phyloP scores from a whole-genome alignment of 176 grass and related monocot species.

The Poa annua region DNA sequence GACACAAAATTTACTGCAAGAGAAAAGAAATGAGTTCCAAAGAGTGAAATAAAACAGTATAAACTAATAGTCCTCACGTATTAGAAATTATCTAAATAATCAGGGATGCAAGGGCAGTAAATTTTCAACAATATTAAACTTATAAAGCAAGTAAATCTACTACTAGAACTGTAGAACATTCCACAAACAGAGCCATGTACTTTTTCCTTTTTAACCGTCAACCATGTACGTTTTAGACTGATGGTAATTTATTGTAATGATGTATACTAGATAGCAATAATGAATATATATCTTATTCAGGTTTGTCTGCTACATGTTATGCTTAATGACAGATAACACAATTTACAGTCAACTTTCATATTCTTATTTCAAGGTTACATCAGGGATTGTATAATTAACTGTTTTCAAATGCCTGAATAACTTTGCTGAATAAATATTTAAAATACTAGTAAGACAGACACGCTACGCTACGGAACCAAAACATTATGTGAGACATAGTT shows the following conservation, averaged over 20 bases:
- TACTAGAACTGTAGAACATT: not conserved
- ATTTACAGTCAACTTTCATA: not conserved
- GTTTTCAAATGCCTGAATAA: not conserved
- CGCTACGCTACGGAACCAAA: not conserved
- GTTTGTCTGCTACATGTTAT: not conserved
- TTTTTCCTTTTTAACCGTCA: not conserved
- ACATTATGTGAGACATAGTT: not conserved
- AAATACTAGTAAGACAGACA: not conserved
- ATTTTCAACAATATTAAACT: not conserved
- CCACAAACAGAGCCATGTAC: not conserved
- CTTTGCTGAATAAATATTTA: not conserved
- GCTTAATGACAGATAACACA: not conserved
- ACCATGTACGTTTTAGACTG: not conserved
- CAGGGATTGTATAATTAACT: not conserved
- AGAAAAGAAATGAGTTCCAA: conserved; percentile 21
- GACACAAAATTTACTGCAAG: conserved; percentile 90
- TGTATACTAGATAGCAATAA: not conserved
- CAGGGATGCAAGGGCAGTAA: not conserved
- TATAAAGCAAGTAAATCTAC: conserved; percentile 11
- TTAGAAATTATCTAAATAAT: conserved; percentile 8
- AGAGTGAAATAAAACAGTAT: conserved; percentile 14
- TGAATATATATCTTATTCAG: not conserved
- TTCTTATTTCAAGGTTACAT: not conserved
- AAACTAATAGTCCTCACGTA: not conserved
- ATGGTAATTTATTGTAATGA: not conserved